Base-by-base conservation (phyloP, 768 basidiomycete genomes). In the Amanita pseudoporphyria region DNA sequence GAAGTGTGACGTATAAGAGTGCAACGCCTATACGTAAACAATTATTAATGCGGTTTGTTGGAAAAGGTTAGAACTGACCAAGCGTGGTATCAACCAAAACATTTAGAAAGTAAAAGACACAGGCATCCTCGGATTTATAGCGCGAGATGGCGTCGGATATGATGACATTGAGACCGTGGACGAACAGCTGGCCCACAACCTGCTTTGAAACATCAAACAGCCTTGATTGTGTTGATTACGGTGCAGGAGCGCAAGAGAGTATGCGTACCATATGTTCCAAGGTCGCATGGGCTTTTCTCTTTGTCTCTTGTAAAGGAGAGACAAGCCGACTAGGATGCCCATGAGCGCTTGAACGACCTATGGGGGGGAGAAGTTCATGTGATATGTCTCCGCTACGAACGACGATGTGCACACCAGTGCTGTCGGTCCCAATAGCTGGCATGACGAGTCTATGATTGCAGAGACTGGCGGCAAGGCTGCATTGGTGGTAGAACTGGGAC, bases 121-220 rank as follows among this genome's bases (percentile, higher is more conserved):
- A 98, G 4, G 95, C 91, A 63, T 97, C 96, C 35, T 79, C 76
- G 13, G 77, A 73, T 0, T 77, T 76, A 50, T 79, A 72, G 36
- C 79, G 68, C 1, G 92, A 90, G 21, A 84, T 79, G 28, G 90
- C 56, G 57, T 80, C 80, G 22, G 92, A 92, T 44, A 90, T 79
- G 31, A 91, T 67, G 18, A 92, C 75, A 61, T 93, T 93, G 37
- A 78, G 69, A 2, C 76, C 77, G 60, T 93, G 89, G 3, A 92
- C 79, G 58, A 87, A 84, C 70, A 84, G 72, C 59, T 88, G 85
- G 40, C 89, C 95, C 12, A 87, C 74, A 47, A 96, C 69, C 70
- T 97, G 94, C 64, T 96, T 96, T 2, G 83, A 84, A 4, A 96
- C 87, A 58, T 96, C 93, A 63, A 88, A 92, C n/a, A 87, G 61